Percentiles rank a stretch among this genome's conserved stretches.
phyloP scores from a whole-genome alignment of 169 alveolate genomes.

The Eimeria acervulina region DNA sequence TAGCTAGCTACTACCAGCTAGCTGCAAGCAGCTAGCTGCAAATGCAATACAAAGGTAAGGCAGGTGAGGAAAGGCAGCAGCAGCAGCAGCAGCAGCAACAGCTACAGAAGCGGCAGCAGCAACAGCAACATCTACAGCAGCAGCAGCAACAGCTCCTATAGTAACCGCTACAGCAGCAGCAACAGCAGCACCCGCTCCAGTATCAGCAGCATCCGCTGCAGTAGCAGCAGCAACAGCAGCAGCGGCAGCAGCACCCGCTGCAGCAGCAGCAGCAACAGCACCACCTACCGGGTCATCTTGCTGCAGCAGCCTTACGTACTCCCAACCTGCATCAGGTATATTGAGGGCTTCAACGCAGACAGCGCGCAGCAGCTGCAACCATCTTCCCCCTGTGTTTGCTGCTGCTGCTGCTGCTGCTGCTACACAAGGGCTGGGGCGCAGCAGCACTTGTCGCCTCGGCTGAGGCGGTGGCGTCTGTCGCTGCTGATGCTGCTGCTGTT shows the following conservation, averaged over 20 bases:
- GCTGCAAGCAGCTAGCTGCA: constrained; percentile 23
- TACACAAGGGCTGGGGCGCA: constrained; percentile 34
- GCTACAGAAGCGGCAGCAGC: constrained; percentile 3
- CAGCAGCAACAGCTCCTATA: no score
- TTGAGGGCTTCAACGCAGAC: constrained; percentile 42
- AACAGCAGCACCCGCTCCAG: no score
- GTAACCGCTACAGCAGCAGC: background rate
- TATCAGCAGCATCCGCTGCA: no score
- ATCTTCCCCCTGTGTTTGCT: background rate
- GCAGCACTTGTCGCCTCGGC: constrained; percentile 19
- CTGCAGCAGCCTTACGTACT: background rate
- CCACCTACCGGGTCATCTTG: background rate
- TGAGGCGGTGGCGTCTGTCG: background rate
- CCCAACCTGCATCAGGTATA: constrained; percentile 27
- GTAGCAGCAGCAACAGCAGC: no score
- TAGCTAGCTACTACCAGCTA: no score
- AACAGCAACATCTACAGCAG: no score
- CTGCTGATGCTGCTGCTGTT: constrained; percentile 16
- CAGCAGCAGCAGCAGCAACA: background rate
- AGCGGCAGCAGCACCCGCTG: no score
- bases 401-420: background rate
- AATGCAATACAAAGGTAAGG: background rate
- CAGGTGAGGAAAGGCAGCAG: background rate
- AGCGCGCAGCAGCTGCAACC: constrained; percentile 48
- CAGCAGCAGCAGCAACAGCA: constrained; percentile 49